These are phyloP conservation scores for Entelexis paramagnoliae DNA, from an alignment of 1,139 yeast species.

Conservation along the genomic window DNA sequence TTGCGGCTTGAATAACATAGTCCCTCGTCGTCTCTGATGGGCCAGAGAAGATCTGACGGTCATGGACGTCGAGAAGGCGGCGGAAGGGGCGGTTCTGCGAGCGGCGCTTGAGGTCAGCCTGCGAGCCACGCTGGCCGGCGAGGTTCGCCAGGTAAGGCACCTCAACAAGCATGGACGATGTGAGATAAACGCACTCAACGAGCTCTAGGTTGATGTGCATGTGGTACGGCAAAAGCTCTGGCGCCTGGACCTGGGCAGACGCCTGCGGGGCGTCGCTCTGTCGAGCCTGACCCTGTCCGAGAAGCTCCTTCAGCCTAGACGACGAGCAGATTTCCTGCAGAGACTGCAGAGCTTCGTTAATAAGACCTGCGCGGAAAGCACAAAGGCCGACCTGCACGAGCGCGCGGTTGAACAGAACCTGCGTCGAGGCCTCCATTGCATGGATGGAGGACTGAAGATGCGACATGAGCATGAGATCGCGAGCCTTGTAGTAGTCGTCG, in stretches of 20 bases:
- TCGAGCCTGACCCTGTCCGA: slow-evolving; percentile 72
- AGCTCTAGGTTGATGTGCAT: slow-evolving; percentile 95
- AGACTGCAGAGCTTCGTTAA: slow-evolving; percentile 78
- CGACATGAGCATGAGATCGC: slow-evolving; percentile 77
- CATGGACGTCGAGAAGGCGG: slow-evolving; percentile 84
- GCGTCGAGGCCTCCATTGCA: slow-evolving; percentile 73
- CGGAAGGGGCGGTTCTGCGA: slow-evolving; percentile 75
- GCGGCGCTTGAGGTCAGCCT: slow-evolving; percentile 49
- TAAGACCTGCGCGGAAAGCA: slow-evolving; percentile 85
- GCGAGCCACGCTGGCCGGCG: slow-evolving; percentile 34
- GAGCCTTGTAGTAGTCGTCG: slow-evolving; percentile 70
- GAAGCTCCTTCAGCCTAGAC: slow-evolving; percentile 76
- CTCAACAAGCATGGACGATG: slow-evolving; percentile 81
- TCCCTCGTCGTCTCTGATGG: slow-evolving; percentile 97
- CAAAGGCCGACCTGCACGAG: slow-evolving; percentile 91
- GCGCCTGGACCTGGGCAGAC: slow-evolving; percentile 59
- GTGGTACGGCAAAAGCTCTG: slow-evolving; percentile 90
- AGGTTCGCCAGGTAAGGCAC: slow-evolving; percentile 72
- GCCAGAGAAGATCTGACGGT: slow-evolving; percentile 90
- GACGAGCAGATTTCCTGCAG: slow-evolving; percentile 84
- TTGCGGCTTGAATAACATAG: slow-evolving; percentile 86
- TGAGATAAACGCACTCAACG: slow-evolving; percentile 86
- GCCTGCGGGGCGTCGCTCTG: slow-evolving; percentile 26
- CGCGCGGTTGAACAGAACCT: slow-evolving; percentile 89
- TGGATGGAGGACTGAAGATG: slow-evolving; percentile 76